These are phyloP conservation scores for Neopestalotiopsis sp. DNA, from an alignment of 2,329 filamentous ascomycete genomes.

Conservation along the genomic window DNA sequence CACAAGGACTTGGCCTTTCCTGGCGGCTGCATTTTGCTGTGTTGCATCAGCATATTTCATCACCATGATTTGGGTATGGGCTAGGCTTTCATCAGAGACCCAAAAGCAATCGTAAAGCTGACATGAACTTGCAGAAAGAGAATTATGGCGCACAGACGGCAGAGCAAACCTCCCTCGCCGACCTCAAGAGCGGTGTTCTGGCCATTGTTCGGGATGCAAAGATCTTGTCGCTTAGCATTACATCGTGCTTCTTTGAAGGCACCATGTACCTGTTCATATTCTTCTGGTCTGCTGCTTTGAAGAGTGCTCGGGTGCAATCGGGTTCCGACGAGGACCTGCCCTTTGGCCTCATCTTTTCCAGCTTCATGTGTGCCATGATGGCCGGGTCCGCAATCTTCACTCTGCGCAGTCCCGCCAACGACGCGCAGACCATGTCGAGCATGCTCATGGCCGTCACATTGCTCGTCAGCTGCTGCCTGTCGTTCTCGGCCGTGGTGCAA, in stretches of 20 bases:
- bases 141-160: constrained; percentile 14
- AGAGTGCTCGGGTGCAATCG: constrained; percentile 39
- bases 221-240: constrained; percentile 12
- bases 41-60: constrained; percentile 48
- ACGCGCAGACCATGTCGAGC: constrained; percentile 27
- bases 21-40: constrained; percentile 49
- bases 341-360: constrained; percentile 36
- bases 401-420: constrained; percentile 21
- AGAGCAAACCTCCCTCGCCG: background rate
- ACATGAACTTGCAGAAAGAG: constrained; percentile 7
- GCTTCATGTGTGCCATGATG: constrained; percentile 38
- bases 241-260: constrained; percentile 56
- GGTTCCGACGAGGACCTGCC: constrained; percentile 32
- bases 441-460: constrained; percentile 38
- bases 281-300: constrained; percentile 64
- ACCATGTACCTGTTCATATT: constrained; percentile 69
- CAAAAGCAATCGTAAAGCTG: background rate
- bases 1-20: constrained; percentile 58
- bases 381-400: constrained; percentile 34
- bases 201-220: constrained; percentile 12
- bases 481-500: constrained; percentile 43
- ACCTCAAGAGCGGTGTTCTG: constrained; percentile 3
- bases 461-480: constrained; percentile 37
- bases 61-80: constrained; percentile 48
- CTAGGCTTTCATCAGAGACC: background rate